These are phyloP conservation scores for Thymus mandschuricus DNA, from an alignment of 257 asterid genomes.

Conservation along the genomic window DNA sequence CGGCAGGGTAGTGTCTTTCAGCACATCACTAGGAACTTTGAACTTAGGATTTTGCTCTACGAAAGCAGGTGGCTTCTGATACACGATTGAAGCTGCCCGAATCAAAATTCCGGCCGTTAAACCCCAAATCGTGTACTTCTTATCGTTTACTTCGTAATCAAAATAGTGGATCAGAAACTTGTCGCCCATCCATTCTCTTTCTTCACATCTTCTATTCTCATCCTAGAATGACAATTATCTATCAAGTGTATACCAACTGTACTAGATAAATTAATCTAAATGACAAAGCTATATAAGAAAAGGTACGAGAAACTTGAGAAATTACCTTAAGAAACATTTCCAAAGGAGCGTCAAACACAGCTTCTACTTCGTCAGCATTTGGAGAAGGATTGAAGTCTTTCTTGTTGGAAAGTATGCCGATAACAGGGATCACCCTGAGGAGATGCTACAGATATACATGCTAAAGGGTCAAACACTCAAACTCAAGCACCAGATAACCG, in stretches of 20 bases:
- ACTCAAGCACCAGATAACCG: neutral
- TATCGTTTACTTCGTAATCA: conserved; percentile 56
- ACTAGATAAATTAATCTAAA: neutral
- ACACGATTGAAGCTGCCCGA: conserved; percentile 89
- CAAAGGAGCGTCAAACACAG: conserved; percentile 86
- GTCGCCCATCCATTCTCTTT: conserved; percentile 84
- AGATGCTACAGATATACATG: conserved; percentile 76
- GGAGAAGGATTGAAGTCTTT: conserved; percentile 65
- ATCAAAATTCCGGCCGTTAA: conserved; percentile 91
- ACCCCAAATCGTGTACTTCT: conserved; percentile 85
- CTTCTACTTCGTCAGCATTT: conserved; percentile 83
- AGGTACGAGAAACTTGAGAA: neutral
- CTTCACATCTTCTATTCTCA: conserved; percentile 75
- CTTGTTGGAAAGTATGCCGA: conserved; percentile 77
- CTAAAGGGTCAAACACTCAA: conserved; percentile 10
- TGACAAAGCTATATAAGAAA: neutral
- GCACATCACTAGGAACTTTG: conserved; percentile 55
- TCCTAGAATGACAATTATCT: conserved; percentile 48
- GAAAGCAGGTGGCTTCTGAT: conserved; percentile 79
- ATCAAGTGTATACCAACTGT: neutral
- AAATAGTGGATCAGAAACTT: conserved; percentile 78
- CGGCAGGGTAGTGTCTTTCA: conserved; percentile 57
- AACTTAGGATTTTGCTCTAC: conserved; percentile 75
- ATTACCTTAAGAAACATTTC: conserved; percentile 95
- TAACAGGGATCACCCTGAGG: conserved; percentile 93